A percentile compares a stretch with the other conserved stretches of the same genome.
Conservation (phyloP, 129 eudicot genomes). For the Centaurea solstitialis region DNA sequence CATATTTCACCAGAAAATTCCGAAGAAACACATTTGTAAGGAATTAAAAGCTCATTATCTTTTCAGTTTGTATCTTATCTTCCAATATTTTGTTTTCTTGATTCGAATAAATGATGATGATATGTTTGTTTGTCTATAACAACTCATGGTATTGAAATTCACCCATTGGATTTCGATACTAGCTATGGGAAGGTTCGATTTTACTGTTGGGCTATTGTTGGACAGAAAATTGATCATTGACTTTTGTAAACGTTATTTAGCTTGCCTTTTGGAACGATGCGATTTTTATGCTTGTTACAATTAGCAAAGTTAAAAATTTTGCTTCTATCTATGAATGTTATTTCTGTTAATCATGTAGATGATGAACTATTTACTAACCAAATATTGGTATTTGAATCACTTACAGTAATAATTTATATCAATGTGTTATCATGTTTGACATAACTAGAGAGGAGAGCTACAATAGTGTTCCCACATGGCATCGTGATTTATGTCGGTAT, state of each 20-base stretch:
- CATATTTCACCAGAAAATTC: too few species aligned
- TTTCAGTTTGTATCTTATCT: too few species aligned
- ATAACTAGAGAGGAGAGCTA: conserved; percentile 51
- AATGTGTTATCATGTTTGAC: conserved; percentile 64
- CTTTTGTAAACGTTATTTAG: not conserved
- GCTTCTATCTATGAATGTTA: not conserved
- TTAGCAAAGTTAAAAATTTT: not conserved
- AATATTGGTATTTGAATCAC: not conserved
- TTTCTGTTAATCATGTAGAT: not conserved
- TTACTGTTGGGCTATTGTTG: conserved; percentile 65
- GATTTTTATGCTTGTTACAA: too few species aligned
- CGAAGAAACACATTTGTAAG: too few species aligned
- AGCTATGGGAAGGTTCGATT: conserved; percentile 55
- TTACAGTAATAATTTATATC: conserved; percentile 54
- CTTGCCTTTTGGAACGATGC: not conserved
- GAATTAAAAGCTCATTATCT: too few species aligned
- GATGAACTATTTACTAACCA: not conserved
- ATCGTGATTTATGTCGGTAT: conserved; percentile 57
- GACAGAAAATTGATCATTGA: conserved; percentile 26
- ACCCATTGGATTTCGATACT: conserved; percentile 55
- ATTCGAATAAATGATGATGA: too few species aligned
- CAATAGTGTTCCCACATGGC: conserved; percentile 62
- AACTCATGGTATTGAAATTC: conserved; percentile 60
- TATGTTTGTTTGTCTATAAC: conserved; percentile 6
- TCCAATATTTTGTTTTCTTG: too few species aligned